Evolutionary conservation across 345 rosid species (phyloP).

Genomic region (Cardamine chenopodiifolia): DNA sequence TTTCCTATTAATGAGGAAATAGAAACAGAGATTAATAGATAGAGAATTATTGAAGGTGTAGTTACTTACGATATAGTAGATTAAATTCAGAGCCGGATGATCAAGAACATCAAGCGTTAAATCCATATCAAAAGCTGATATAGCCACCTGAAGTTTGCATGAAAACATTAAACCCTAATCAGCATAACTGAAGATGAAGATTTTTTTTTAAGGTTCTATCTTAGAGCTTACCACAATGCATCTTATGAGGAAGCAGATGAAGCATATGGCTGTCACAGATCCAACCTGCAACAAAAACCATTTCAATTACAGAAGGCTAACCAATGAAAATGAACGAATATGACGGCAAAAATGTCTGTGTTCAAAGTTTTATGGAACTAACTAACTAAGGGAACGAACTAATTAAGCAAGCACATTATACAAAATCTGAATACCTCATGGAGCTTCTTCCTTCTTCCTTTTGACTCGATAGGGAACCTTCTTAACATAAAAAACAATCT

Average conservation of each 20-base stretch:
- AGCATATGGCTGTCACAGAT: constrained; percentile 95
- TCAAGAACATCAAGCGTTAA: constrained; percentile 85
- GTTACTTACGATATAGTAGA: constrained; percentile 79
- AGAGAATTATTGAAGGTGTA: neutral
- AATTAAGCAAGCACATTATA: neutral
- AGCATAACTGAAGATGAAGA: neutral
- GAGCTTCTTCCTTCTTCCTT: constrained; percentile 97
- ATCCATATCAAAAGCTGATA: constrained; percentile 76
- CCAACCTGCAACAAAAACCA: constrained; percentile 71
- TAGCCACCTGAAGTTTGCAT: constrained; percentile 57
- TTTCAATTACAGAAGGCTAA: constrained; percentile 1
- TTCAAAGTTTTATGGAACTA: constrained; percentile 3
- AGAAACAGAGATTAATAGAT: neutral
- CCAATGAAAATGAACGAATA: neutral
- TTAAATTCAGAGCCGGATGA: constrained; percentile 90
- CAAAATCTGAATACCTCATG: constrained; percentile 65
- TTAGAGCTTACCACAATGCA: constrained; percentile 78
- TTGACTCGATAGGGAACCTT: constrained; percentile 96
- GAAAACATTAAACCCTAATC: neutral
- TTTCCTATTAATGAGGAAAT: neutral
- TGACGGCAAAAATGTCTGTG: neutral
- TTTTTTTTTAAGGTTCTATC: neutral
- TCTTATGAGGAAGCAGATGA: constrained; percentile 92
- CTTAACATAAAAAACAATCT: constrained; percentile 95
- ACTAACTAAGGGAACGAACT: constrained; percentile 19